Evolutionary conservation across 2,329 filamentous ascomycete genomes (phyloP), one percentile per base, ranked within the genome.

Genomic region (Epicoccum sorghinum): DNA sequence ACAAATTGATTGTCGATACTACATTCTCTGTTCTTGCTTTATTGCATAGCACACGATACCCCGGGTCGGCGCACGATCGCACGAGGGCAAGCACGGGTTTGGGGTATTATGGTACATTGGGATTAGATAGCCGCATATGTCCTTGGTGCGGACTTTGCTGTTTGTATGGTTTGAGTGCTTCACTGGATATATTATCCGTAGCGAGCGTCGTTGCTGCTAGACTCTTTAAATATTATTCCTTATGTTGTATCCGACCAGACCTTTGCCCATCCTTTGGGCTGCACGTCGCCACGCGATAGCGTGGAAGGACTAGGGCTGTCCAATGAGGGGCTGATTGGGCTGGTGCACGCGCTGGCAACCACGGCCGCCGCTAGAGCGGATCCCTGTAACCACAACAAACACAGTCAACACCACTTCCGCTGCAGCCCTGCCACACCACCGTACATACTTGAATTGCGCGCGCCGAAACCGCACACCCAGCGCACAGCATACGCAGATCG

Each of bases 1-100:
- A 57, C 59, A 57, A 67, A 63, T 64, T 68, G 66, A 27, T 55
- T 50, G 52, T 50, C 41, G 52, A 50, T 55, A 55, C 23, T 38
- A 50, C 18, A 14, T 50, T 65, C 64, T 66, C 52, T 71, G 59
- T 57, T 65, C 68, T 68, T 65, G 63, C 62, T 69, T 29, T 70
- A 69, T 70, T 56, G 53, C 47, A 51, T 52, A 66, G 63, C 65
- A 66, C 63, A 71, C 66, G 71, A 74, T 74, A 74, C 71, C 71
- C 59, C 69, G 66, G 66, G 63, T 70, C 68, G 64, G 66, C 59
- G 62, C 58, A 65, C 56, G 55, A 66, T 51, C 59, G 61, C 59
- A 55, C 53, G 36, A 60, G 48, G 50, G 50, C 44, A 48, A 30
- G 40, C 50, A 55, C 35, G 47, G 60, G 55, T 61, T 12, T 65